Evolutionary conservation across 2,329 filamentous ascomycete genomes (phyloP), one percentile per base, ranked within the genome.

Genomic region (Aspergillus neoniger): DNA sequence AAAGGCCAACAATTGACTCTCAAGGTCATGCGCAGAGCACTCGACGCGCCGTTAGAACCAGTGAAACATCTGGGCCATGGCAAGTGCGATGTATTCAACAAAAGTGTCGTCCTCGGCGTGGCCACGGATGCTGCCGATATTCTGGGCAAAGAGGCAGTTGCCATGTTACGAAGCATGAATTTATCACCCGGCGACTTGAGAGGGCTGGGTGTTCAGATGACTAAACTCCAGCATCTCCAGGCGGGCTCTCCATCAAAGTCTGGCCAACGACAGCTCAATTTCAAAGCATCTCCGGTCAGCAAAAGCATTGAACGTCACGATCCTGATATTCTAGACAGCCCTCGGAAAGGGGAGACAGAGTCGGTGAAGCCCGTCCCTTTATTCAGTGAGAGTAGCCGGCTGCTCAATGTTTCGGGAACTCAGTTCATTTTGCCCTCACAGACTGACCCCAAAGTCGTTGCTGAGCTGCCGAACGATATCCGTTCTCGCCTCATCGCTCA

Each of bases 41-140:
- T 88, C 21, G 91, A 96, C 77, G 94, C 95, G 15, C 95, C 95
- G 0, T 78, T 97, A 15, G 93, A 98, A 72, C 92, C 95, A 2
- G 87, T 89, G 0, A 99, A 99, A 72, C 92, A 97, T 76, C 82
- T 99, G 1, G 95, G 95, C 0, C 95, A 98, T 76, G 95, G 95
- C 1, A 94, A 92, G 76, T 99, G 95, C 71, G 95, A 99, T 72
- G 91, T 88, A 0, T 96, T 93, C 80, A 98, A 92, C 80, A 98
- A 96, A 75, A 96, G 92, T 68, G 76, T 89, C 8, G 74, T 87
- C 1, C 88, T 99, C 62, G 93, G 94, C 1, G 86, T 97, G 15
- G 88, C 93, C 4, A 98, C 94, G 0, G 90, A 96, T 72, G 84
- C 87, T 55, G 83, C 85, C 28, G 86, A 89, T 28, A 75, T 85